Evolutionary conservation across 192 early-diverging fungal genomes (phyloP), one percentile per base, ranked within the genome.

Genomic region (Backusella psychrophila): DNA sequence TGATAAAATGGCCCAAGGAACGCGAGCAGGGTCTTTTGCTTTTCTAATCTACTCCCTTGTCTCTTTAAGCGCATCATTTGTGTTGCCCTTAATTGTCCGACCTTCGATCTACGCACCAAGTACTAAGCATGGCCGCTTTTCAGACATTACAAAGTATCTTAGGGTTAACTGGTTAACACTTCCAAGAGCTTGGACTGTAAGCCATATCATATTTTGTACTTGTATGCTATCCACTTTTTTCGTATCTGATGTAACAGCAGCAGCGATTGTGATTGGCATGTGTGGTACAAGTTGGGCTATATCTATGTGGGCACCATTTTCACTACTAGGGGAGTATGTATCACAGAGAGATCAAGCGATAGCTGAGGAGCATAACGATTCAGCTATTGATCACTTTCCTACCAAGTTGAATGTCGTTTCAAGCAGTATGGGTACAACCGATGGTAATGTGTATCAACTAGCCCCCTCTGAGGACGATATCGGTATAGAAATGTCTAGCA

Each of bases 231-330:
- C 80, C 9, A 97, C 96, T 0, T 74, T 86, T 52, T 85, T 88
- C 36, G 82, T 90, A 21, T 78, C 78, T 0, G 86, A 81, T 26
- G 82, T 91, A 21, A 49, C 23, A 2, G 81, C 86, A 19, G 94
- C 95, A 0, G 91, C 90, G 3, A 66, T 88, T 59, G 66, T 96
- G 9, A 89, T 98, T 78, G 91, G 91, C 1, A 38, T 87, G 6
- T 89, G 89, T 59, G 96, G 98, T 6, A 80, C 97, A 42, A 85
- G 93, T 2, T 99, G 96, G 96, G 94, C 94, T 5, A 87, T 94
- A 17, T 85, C 89, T 17, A 91, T 93, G 86, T 99, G 97, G 97
- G 91, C 94, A 7, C 97, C 97, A 4, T 97, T 98, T 80, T 92
- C 95, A 0, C 84, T 99, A 21, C 80, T 99, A 39, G 96, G 96